phyloP scores from a whole-genome alignment of 805 yeast species.

The Lipomyces yamanashiensis region DNA sequence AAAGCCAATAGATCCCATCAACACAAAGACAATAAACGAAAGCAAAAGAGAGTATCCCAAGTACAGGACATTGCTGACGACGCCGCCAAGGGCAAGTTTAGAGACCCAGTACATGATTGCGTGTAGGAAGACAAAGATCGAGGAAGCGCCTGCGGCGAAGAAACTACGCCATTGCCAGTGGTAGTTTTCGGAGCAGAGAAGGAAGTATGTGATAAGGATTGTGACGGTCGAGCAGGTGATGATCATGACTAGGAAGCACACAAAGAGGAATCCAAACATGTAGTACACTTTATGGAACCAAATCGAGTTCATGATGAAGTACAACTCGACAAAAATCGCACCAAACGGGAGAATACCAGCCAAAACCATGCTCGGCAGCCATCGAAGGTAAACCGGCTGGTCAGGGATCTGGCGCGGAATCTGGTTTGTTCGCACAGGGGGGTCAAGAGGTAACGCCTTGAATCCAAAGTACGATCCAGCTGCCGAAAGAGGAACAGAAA shows the following conservation, averaged over 20 bases:
- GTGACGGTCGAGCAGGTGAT: conserved; percentile 82
- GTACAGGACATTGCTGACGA: conserved; percentile 76
- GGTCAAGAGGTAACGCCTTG: conserved; percentile 58
- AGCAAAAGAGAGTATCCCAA: conserved; percentile 80
- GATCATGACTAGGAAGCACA: conserved; percentile 82
- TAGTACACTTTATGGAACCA: conserved; percentile 94
- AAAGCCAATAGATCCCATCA: conserved; percentile 90
- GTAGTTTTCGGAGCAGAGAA: conserved; percentile 88
- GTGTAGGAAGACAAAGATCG: conserved; percentile 82
- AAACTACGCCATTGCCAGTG: conserved; percentile 97
- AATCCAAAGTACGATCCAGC: conserved; percentile 82
- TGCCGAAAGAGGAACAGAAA: conserved; percentile 83
- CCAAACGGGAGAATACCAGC: conserved; percentile 96
- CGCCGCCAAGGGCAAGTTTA: conserved; percentile 69
- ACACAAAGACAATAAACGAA: conserved; percentile 70
- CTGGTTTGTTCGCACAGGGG: conserved; percentile 91
- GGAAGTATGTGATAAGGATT: conserved; percentile 76
- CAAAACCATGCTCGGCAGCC: conserved; percentile 66
- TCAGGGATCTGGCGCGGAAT: conserved; percentile 95
- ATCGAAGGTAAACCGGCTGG: conserved; percentile 81
- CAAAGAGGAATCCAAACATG: conserved; percentile 96
- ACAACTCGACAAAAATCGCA: conserved; percentile 91
- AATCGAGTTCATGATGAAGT: conserved; percentile 84
- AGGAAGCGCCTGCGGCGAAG: conserved; percentile 86
- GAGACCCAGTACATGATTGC: conserved; percentile 59